A percentile compares a stretch with the other conserved stretches of the same genome.
Evolutionary conservation across 352 stramenopile species (phyloP).

Genomic region (Globisporangium perplexum): DNA sequence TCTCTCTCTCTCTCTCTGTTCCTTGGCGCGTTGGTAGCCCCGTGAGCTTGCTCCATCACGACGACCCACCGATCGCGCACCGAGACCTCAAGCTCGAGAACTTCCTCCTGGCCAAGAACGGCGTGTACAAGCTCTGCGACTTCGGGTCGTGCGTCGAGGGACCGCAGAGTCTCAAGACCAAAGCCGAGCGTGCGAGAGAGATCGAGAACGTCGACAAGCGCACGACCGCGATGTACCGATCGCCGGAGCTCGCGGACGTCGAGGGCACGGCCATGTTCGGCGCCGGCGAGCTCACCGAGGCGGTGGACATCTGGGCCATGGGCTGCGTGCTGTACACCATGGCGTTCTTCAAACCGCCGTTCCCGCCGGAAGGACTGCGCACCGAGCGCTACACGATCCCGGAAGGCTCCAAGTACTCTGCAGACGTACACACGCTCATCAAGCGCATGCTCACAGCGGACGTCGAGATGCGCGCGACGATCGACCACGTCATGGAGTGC

Average conservation of each 20-base stretch:
- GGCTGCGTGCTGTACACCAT: slow-evolving; percentile 96
- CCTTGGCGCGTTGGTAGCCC: slow-evolving; percentile 22
- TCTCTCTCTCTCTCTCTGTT: background rate
- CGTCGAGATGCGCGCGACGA: slow-evolving; percentile 85
- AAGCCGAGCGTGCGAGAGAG: slow-evolving; percentile 79
- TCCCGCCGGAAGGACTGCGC: slow-evolving; percentile 92
- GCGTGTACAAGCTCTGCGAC: slow-evolving; percentile 94
- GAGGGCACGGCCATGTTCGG: slow-evolving; percentile 90
- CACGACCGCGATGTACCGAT: slow-evolving; percentile 97
- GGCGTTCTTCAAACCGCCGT: slow-evolving; percentile 95
- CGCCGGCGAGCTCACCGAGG: slow-evolving; percentile 86
- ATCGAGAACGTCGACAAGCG: slow-evolving; percentile 95
- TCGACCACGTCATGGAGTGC: slow-evolving; percentile 91
- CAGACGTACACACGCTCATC: slow-evolving; percentile 85
- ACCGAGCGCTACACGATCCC: slow-evolving; percentile 93
- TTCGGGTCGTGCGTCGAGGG: slow-evolving; percentile 92
- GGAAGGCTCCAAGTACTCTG: slow-evolving; percentile 86
- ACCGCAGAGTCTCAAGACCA: slow-evolving; percentile 69
- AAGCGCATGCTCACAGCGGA: slow-evolving; percentile 90
- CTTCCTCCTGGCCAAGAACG: slow-evolving; percentile 87
- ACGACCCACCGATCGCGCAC: slow-evolving; percentile 91
- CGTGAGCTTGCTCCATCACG: slow-evolving; percentile 51
- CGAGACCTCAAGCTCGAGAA: slow-evolving; percentile 98
- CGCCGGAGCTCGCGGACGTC: slow-evolving; percentile 96
- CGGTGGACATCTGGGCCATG: slow-evolving; percentile 93